Base-by-base conservation (phyloP, 2,329 filamentous ascomycete species). In the Epichloe aotearoae region DNA sequence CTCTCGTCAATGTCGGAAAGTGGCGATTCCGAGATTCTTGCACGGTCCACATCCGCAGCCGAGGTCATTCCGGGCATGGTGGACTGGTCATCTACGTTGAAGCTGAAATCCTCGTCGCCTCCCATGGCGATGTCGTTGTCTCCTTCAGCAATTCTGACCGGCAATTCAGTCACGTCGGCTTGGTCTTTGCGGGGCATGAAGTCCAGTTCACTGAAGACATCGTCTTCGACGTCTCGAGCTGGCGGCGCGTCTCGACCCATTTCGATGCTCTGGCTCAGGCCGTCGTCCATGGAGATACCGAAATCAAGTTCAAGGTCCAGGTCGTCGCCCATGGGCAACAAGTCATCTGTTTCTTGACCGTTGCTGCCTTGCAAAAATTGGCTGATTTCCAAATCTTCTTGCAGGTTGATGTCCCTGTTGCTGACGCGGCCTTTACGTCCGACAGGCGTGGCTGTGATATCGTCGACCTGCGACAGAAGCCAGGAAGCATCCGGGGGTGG, bases 401-500 rank as follows among this genome's bases (percentile, higher is more conserved):
- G 79, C 39, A 86, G 64, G 62, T 84, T 84, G 57, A 85, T 85
- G 57, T 83, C 80, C 38, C 79, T 74, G 58, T 79, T 75, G 62
- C 72, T 79, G 34, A 71, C 72, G 53, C 80, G 76, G 19, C 73
- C 73, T 56, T 77, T 80, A 40, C 80, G 78, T 56, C 74, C 75
- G 43, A 75, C 63, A 20, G 77, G 76, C 15, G 64, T 65, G 19
- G 76, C 68, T 5, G 75, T 73, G 39, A 76, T 73, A 55, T 81
- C 81, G 43, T 86, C 80, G 53, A 86, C 77, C 61, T 88, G 84
- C 11, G 86, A 83, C 50, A 96, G 72, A 8, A 96, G 77, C 66
- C 94, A 83, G 37, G 86, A 87, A 5, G 89, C 85, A 69, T 96
- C 91, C 8, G 89, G 89, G 56, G 93, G 86, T 34, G 95, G 87